A percentile compares a stretch with the other conserved stretches of the same genome.
Evolutionary conservation across 352 stramenopile species (phyloP).

Genomic region (Phytophthora pinifolia): DNA sequence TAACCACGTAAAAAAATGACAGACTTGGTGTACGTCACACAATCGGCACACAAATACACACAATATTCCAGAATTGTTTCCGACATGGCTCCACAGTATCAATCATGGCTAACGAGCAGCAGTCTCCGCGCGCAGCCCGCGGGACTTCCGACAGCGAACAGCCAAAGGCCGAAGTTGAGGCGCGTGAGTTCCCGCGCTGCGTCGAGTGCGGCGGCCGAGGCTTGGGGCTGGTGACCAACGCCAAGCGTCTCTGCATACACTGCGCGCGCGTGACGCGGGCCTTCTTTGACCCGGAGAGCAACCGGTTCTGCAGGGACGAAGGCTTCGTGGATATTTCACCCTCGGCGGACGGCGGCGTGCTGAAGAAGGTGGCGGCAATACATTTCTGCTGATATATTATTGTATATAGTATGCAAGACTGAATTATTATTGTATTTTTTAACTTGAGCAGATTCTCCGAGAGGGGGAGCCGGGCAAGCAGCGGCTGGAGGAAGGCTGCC

Average conservation of each 20-base stretch:
- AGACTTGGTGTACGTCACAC: no score
- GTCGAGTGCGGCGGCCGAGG: conserved; percentile 69
- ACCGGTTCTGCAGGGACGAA: conserved; percentile 62
- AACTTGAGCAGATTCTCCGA: conserved; percentile 41
- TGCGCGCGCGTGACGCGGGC: conserved; percentile 62
- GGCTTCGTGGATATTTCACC: conserved; percentile 86
- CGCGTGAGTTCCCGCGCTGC: conserved; percentile 54
- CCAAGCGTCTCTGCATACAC: conserved; percentile 71
- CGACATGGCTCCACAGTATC: conserved; percentile 3
- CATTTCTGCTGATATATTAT: background rate
- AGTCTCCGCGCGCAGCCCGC: no score
- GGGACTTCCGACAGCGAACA: no score
- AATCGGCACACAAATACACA: no score
- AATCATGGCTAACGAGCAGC: conserved; percentile 14
- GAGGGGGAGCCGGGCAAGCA: conserved; percentile 50
- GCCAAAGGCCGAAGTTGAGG: conserved; percentile 1
- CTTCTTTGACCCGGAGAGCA: conserved; percentile 81
- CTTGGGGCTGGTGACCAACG: conserved; percentile 68
- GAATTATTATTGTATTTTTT: background rate
- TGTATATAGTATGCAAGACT: no score
- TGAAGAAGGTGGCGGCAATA: conserved; percentile 66
- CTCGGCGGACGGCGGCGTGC: conserved; percentile 63
- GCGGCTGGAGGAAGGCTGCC: conserved; percentile 78
- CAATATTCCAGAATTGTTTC: no score
- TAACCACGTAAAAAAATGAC: no score